Conservation (phyloP, 305 asterid genomes). For the Fraxinus platypoda region DNA sequence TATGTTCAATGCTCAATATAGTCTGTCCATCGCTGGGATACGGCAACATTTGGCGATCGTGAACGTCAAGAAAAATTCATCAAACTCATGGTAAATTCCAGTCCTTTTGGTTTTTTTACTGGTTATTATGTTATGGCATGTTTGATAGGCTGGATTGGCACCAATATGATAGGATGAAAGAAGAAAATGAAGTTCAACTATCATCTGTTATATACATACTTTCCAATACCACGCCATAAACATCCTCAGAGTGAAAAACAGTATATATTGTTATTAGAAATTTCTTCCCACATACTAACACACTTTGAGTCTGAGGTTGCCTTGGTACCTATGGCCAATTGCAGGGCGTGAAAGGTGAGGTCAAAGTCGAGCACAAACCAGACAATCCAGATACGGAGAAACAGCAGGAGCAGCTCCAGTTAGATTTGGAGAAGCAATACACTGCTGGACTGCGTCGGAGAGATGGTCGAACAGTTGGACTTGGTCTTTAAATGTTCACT, state of each 20-base stretch:
- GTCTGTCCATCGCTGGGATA: constrained; percentile 86
- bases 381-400: constrained; percentile 70
- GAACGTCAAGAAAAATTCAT: constrained; percentile 96
- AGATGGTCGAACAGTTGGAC: constrained; percentile 98
- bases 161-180: not conserved
- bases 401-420: constrained; percentile 86
- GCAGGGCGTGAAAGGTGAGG: constrained; percentile 96
- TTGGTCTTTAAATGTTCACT: constrained; percentile 62
- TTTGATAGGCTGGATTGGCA: not conserved
- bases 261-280: not conserved
- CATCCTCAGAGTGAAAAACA: not conserved
- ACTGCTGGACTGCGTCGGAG: constrained; percentile 97
- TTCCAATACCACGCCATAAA: not conserved
- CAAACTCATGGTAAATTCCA: constrained; percentile 92
- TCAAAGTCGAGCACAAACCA: constrained; percentile 53
- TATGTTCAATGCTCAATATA: constrained; percentile 41
- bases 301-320: constrained; percentile 99
- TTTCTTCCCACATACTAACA: constrained; percentile 61
- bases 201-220: not conserved
- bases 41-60: constrained; percentile 74
- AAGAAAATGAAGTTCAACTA: not conserved
- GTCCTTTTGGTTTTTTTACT: constrained; percentile 15
- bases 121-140: not conserved
- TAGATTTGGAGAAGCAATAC: constrained; percentile 93
- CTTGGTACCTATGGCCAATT: constrained; percentile 89